Evolutionary conservation across 2,329 filamentous ascomycete genomes (phyloP), one percentile per base, ranked within the genome.

Genomic region (Grosmannia serpens): DNA sequence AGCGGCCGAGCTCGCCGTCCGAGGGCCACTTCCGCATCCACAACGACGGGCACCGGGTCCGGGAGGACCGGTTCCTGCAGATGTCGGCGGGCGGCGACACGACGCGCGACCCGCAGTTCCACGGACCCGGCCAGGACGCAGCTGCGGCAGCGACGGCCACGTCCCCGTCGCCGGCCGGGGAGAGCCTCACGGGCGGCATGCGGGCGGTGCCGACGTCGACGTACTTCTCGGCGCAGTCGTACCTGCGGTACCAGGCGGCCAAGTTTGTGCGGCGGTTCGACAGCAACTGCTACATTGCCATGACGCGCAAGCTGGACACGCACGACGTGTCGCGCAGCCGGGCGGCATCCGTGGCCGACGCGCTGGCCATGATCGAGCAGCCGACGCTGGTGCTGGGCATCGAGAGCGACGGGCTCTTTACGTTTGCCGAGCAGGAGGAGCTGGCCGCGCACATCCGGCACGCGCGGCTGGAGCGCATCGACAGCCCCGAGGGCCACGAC

Each of bases 211-310:
- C 82, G 0, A 81, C 83, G 0, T 84, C 85, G 9, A 94, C 89
- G n/a, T 96, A 96, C 73, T 99, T 97, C 73, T 97, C 94, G 0
- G 94, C 94, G 0, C 94, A 99, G 71, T 96, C 91, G 0, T 99
- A 99, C 72, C 82, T 99, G 50, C 88, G 94, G 24, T 99, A 99
- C 72, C 94, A 99, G 73, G 92, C 91, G 58, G 83, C 87, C 66
- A 99, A 99, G 72, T 99, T 99, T 67, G 94, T 97, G 66, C 91
- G 89, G 71, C 88, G 94, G 11, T 99, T 97, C 71, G 94, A 99
- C 72, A 89, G 91, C 67, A 99, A 99, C 71, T 99, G 94, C 75
- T 99, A 99, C 75, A 97, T 99, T 65, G 91, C 94, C 64, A 96
- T 99, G 72, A 97, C 94, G 5, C 87, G 94, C 67, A 99, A 99